Evolutionary conservation across 306 rosid genomes (phyloP).

Genomic region (Vachellia pachyceras): DNA sequence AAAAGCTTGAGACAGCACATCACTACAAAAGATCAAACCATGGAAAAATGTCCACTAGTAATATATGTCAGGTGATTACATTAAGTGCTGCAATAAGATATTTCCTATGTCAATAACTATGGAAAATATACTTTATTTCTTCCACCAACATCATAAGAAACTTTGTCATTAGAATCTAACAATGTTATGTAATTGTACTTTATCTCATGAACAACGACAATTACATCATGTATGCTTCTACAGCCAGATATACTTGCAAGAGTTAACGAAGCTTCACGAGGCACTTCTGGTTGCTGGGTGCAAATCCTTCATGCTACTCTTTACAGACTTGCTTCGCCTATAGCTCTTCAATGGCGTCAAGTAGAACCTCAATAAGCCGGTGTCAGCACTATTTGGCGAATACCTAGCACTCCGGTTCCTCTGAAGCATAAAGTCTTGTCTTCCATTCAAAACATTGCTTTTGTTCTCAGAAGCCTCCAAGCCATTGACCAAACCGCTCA

Average conservation of each 20-base stretch:
- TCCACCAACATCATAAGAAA: slow-evolving; percentile 45
- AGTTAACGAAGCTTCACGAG: slow-evolving; percentile 55
- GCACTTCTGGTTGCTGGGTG: slow-evolving; percentile 60
- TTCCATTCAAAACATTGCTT: slow-evolving; percentile 60
- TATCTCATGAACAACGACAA: slow-evolving; percentile 48
- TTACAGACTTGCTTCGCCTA: slow-evolving; percentile 76
- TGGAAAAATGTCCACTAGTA: slow-evolving; percentile 15
- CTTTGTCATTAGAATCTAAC: slow-evolving; percentile 46
- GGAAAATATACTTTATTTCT: slow-evolving; percentile 40
- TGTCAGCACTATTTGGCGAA: slow-evolving; percentile 71
- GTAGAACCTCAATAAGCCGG: slow-evolving; percentile 86
- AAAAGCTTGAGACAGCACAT: slow-evolving; percentile 16
- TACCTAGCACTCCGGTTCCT: slow-evolving; percentile 71
- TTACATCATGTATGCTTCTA: slow-evolving; percentile 57
- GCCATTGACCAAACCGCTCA: slow-evolving; percentile 52
- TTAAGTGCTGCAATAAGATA: slow-evolving; percentile 28
- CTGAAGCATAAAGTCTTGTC: slow-evolving; percentile 63
- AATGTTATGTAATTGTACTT: slow-evolving; percentile 45
- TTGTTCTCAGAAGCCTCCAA: slow-evolving; percentile 51
- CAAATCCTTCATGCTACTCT: slow-evolving; percentile 62
- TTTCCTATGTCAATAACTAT: slow-evolving; percentile 22
- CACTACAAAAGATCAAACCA: slow-evolving; percentile 19
- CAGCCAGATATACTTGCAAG: slow-evolving; percentile 53
- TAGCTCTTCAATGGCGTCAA: slow-evolving; percentile 91
- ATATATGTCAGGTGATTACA: slow-evolving; percentile 1